Evolutionary conservation across 2,329 filamentous ascomycete genomes (phyloP).

Genomic region (Xylaria sp.): DNA sequence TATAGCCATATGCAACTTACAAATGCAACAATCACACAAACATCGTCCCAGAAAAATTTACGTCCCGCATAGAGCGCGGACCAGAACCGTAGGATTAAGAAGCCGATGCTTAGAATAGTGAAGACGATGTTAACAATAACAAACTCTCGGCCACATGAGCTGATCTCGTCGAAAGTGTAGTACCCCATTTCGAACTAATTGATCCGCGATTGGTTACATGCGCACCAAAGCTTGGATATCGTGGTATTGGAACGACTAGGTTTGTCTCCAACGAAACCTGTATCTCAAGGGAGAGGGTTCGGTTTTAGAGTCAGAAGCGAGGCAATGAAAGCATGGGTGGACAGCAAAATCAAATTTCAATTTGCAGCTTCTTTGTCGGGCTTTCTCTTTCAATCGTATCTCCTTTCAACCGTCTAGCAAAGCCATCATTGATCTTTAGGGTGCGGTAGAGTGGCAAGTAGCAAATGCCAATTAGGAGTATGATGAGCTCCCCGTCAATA

Average conservation of each 20-base stretch:
- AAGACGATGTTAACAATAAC: conserved; percentile 40
- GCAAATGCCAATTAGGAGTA: not conserved
- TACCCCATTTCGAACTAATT: conserved; percentile 15
- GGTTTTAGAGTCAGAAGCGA: not conserved
- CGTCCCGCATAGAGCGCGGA: conserved; percentile 36
- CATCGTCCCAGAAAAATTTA: conserved; percentile 39
- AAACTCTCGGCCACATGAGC: conserved; percentile 27
- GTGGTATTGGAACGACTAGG: not conserved
- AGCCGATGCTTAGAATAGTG: conserved; percentile 25
- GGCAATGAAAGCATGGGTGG: too few relatives aligned
- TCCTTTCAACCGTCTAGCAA: conserved; percentile 18
- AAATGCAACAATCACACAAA: conserved; percentile 38
- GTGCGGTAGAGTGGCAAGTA: not conserved
- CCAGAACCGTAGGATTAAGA: conserved; percentile 42
- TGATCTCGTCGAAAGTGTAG: conserved; percentile 1
- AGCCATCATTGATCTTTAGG: conserved; percentile 14
- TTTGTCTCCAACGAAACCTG: not conserved
- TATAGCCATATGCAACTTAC: conserved; percentile 33
- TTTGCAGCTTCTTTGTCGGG: conserved; percentile 17
- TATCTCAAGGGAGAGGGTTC: conserved; percentile 4
- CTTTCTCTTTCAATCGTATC: conserved; percentile 23
- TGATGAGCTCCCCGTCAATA: not conserved
- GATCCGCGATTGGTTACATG: conserved; percentile 1
- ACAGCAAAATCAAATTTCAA: conserved; percentile 18
- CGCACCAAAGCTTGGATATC: not conserved